These are phyloP conservation scores for Botryotinia globosa DNA, from an alignment of 2,329 filamentous ascomycete genomes.

Conservation along the genomic window DNA sequence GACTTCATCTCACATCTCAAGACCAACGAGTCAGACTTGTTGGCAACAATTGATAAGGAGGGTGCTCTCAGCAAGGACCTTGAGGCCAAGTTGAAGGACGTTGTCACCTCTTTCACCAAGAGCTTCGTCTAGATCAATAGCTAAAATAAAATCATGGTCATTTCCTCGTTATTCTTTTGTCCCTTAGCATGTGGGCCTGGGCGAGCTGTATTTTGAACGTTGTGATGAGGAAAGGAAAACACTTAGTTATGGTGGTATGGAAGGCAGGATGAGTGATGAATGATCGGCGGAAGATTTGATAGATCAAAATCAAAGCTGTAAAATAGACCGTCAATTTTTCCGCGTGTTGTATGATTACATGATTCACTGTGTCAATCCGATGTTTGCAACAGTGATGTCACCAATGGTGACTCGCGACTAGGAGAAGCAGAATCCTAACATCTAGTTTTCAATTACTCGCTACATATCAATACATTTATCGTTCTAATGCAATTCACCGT, in stretches of 20 bases:
- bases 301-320: slow-evolving; percentile 37
- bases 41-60: slow-evolving; percentile 90
- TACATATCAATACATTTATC: background rate
- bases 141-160: slow-evolving; percentile 20
- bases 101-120: slow-evolving; percentile 83
- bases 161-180: slow-evolving; percentile 35
- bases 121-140: slow-evolving; percentile 60
- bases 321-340: slow-evolving; percentile 38
- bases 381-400: background rate
- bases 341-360: slow-evolving; percentile 20
- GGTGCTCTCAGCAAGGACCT: slow-evolving; percentile 93
- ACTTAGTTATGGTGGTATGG: background rate
- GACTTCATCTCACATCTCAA: slow-evolving; percentile 92
- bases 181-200: slow-evolving; percentile 31
- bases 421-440: background rate
- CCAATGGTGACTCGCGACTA: background rate
- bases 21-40: slow-evolving; percentile 81
- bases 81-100: slow-evolving; percentile 77
- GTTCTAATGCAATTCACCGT: background rate
- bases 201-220: slow-evolving; percentile 30
- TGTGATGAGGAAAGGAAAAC: slow-evolving; percentile 1
- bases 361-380: background rate
- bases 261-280: slow-evolving; percentile 23
- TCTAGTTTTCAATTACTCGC: background rate
- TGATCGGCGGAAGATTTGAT: slow-evolving; percentile 31